These are phyloP conservation scores for Gastrolobium bilobum DNA, from an alignment of 306 rosid genomes.

Conservation along the genomic window DNA sequence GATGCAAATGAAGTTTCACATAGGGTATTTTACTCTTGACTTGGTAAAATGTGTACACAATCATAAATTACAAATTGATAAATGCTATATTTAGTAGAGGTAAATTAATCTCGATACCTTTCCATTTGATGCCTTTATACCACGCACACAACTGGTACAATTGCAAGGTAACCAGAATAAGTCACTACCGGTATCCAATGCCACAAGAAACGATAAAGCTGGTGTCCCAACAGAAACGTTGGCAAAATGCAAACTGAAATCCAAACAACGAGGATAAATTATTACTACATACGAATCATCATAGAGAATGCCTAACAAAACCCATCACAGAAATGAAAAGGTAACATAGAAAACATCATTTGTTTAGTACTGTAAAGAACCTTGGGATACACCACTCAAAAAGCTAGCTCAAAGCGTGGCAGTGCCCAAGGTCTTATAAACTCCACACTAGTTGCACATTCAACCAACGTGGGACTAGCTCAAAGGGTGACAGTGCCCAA, in stretches of 20 bases:
- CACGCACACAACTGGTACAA: conserved; percentile 66
- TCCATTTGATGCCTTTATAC: conserved; percentile 42
- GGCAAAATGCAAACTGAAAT: conserved; percentile 91
- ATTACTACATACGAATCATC: neutral
- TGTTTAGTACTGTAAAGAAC: too few relatives aligned
- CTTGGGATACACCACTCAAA: too few relatives aligned
- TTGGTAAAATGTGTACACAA: neutral
- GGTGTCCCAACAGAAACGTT: conserved; percentile 94
- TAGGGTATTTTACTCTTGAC: too few relatives aligned
- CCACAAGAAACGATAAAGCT: conserved; percentile 74
- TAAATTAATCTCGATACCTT: conserved; percentile 45
- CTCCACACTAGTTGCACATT: too few relatives aligned
- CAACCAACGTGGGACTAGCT: too few relatives aligned
- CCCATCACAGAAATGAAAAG: neutral
- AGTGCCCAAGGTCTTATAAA: too few relatives aligned
- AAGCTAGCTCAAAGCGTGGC: too few relatives aligned
- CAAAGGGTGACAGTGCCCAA: too few relatives aligned
- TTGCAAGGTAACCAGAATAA: conserved; percentile 96
- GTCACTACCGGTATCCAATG: conserved; percentile 97
- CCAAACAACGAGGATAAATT: conserved; percentile 9
- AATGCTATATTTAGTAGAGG: neutral
- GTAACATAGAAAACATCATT: neutral
- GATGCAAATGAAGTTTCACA: conserved; percentile 16
- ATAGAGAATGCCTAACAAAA: neutral
- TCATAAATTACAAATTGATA: neutral